Evolutionary conservation across 805 yeast species (phyloP), one percentile per base, ranked within the genome.

Genomic region (Wickerhamiella azyma): DNA sequence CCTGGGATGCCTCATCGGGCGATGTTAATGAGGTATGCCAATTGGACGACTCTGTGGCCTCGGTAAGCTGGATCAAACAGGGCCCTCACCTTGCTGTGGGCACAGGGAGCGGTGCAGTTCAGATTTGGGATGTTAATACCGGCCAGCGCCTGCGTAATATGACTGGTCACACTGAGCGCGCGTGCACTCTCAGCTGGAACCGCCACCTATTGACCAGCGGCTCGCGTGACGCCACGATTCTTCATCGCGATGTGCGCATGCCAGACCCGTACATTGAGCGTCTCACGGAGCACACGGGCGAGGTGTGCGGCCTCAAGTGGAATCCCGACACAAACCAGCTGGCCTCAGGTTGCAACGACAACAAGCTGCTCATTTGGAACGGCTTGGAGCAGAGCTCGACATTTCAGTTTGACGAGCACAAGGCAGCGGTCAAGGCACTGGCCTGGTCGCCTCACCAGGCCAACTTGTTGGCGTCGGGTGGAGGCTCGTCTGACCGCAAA

Each of bases 401-500:
- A 26, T 74, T 79, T 58, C 79, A 71, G 49, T 81, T 86, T 55
- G 68, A 71, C 2, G 95, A 85, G 52, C 97, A 92, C 61, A 76
- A 75, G 14, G 96, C 97, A 1, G 98, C 98, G 0, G 94, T 92
- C 2, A 92, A 92, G 64, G 98, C 97, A 0, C 72, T 92, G 45
- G 84, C 94, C 1, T 92, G 98, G 98, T 83, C 94, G 1, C 97
- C 98, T 2, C 97, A 92, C 59, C 95, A 85, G 59, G 69, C 96
- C 46, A 96, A 97, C 1, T 72, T 88, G 2, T 63, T 92, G 46
- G 97, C 97, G 1, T 76, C 92, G 1, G 98, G 98, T 13, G 98
- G 98, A 16, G 98, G 98, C 32, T 86, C 97, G 0, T 88, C 94
- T 1, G 98, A 92, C 63, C 77, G 89, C 48, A 73, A 79, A 35